These are phyloP conservation scores for Teratosphaeriaceae sp. DNA, from an alignment of 2,329 filamentous ascomycete species.

Conservation along the genomic window DNA sequence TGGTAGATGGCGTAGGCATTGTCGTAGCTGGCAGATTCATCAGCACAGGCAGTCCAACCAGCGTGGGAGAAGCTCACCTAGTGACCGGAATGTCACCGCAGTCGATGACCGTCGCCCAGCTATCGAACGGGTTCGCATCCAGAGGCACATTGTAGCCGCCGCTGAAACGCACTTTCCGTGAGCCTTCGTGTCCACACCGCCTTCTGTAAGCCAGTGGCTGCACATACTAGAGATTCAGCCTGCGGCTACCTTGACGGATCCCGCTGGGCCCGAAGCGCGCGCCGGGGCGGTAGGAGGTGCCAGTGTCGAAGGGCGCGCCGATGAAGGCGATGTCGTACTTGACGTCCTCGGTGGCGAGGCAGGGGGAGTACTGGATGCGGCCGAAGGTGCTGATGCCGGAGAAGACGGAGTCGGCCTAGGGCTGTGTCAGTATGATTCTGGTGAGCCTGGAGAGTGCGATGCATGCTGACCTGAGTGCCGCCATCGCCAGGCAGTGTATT, in stretches of 20 bases:
- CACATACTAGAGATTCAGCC: slow-evolving; percentile 78
- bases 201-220: slow-evolving; percentile 14
- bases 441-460: neutral
- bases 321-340: slow-evolving; percentile 83
- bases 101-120: slow-evolving; percentile 73
- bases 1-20: slow-evolving; percentile 75
- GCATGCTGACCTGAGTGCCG: slow-evolving; percentile 60
- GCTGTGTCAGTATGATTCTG: neutral
- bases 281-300: slow-evolving; percentile 76
- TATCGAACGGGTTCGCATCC: slow-evolving; percentile 71
- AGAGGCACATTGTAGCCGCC: slow-evolving; percentile 84
- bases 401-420: slow-evolving; percentile 79
- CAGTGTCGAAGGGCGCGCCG: slow-evolving; percentile 74
- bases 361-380: slow-evolving; percentile 69
- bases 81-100: slow-evolving; percentile 48
- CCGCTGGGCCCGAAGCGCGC: slow-evolving; percentile 79
- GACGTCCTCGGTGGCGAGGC: slow-evolving; percentile 61
- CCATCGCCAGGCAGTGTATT: slow-evolving; percentile 76
- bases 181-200: slow-evolving; percentile 33
- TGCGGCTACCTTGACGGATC: slow-evolving; percentile 77
- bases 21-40: slow-evolving; percentile 66
- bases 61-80: neutral
- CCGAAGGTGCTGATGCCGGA: slow-evolving; percentile 84
- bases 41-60: too few species aligned
- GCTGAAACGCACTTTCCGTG: slow-evolving; percentile 51